Conservation (phyloP, 2,329 filamentous ascomycete genomes). For the Fonsecaea multimorphosa region DNA sequence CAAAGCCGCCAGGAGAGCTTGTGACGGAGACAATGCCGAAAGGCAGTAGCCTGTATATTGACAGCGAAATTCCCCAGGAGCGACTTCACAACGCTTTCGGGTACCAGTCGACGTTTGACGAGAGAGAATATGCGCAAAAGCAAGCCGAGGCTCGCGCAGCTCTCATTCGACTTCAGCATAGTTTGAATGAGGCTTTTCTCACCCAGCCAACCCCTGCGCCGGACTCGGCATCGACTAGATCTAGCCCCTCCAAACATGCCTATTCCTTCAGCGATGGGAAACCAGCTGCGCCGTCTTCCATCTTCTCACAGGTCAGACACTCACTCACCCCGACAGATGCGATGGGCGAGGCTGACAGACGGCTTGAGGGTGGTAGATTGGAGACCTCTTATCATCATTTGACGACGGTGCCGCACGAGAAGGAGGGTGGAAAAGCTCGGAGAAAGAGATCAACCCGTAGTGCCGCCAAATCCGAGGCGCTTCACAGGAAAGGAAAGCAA, state of each 20-base stretch:
- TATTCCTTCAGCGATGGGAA: conserved; percentile 27
- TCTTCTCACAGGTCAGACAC: conserved; percentile 32
- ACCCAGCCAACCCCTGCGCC: conserved; percentile 20
- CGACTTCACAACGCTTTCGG: neutral
- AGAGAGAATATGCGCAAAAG: conserved; percentile 37
- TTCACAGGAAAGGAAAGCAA: conserved; percentile 15
- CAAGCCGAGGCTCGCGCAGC: conserved; percentile 39
- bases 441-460: neutral
- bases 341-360: conserved; percentile 18
- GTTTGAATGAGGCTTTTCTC: conserved; percentile 37
- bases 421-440: neutral
- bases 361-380: conserved; percentile 9
- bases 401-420: conserved; percentile 18
- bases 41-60: conserved; percentile 17
- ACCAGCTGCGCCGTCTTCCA: conserved; percentile 30
- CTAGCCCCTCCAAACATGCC: conserved; percentile 15
- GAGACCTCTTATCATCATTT: conserved; percentile 26
- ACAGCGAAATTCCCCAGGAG: conserved; percentile 12
- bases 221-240: conserved; percentile 19
- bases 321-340: conserved; percentile 22
- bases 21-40: conserved; percentile 1
- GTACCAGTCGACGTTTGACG: conserved; percentile 35
- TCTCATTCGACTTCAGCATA: conserved; percentile 38
- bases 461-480: neutral
- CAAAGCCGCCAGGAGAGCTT: neutral